Evolutionary conservation across 2,329 filamentous ascomycete species (phyloP).

Genomic region (Fusarium floridanum): DNA sequence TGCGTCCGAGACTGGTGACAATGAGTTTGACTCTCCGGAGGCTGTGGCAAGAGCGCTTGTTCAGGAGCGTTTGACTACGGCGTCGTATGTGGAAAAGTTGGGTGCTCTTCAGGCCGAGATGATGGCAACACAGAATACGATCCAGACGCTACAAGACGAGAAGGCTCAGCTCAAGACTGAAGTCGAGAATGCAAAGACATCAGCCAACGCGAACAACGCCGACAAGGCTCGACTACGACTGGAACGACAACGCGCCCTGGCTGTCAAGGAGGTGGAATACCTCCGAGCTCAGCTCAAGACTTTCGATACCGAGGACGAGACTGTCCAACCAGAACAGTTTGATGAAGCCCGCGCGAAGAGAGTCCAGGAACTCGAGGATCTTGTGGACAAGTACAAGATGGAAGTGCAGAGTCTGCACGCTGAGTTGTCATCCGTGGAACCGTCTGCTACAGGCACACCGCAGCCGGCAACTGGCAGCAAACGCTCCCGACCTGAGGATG

Average conservation of each 20-base stretch:
- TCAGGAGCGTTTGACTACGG: constrained; percentile 83
- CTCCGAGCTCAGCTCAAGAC: constrained; percentile 91
- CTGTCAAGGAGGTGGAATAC: constrained; percentile 93
- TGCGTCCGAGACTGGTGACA: constrained; percentile 70
- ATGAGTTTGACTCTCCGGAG: constrained; percentile 89
- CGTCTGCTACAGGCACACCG: constrained; percentile 50
- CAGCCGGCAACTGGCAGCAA: constrained; percentile 69
- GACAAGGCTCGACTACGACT: constrained; percentile 81
- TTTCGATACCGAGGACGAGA: constrained; percentile 88
- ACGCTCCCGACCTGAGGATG: constrained; percentile 72
- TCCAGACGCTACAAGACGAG: constrained; percentile 79
- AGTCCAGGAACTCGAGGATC: constrained; percentile 84
- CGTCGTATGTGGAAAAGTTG: constrained; percentile 83
- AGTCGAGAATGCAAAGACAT: constrained; percentile 75
- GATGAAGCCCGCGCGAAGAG: constrained; percentile 81
- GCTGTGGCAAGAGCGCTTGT: constrained; percentile 87
- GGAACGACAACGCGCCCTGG: constrained; percentile 87
- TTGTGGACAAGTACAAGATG: constrained; percentile 86
- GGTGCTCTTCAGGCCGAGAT: constrained; percentile 85
- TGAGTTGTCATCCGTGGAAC: constrained; percentile 78
- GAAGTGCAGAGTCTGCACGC: constrained; percentile 82
- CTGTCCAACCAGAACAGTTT: constrained; percentile 83
- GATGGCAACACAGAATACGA: constrained; percentile 79
- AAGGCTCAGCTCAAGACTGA: constrained; percentile 74
- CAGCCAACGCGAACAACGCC: constrained; percentile 60